Base-by-base conservation (phyloP, 805 yeast genomes). In the Yamadazyma scolyti region DNA sequence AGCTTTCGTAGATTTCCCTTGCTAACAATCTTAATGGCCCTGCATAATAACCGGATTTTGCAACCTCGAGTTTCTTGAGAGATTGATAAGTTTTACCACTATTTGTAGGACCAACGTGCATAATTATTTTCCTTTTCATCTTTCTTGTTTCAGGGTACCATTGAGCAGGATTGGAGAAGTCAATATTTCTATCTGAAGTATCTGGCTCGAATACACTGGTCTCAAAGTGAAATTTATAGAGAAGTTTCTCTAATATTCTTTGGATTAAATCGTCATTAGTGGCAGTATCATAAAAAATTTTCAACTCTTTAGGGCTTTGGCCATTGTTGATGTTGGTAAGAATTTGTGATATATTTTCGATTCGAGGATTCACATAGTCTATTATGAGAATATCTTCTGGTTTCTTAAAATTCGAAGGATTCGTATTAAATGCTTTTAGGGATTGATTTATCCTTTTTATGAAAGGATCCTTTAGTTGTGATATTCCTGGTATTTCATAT, bases 31-130 rank as follows among this genome's bases (percentile, higher is more conserved):
- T 68, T 27, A 93, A 61, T 0, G 99, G 99, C 1, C 97, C 97
- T 0, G 97, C 97, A 57, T 81, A 93, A 43, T 82, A 84, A 0
- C 98, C 98, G 12, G 78, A 70, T 19, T 76, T 67, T 10, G 87
- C 77, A 13, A 56, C 47, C 44, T 78, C 78, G 28, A 93, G 65
- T 33, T 77, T 69, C 46, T 82, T 68, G 27, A 93, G 60, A 0
- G 97, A 95, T 28, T 75, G 72, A 50, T 85, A 84, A 0, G 97
- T 93, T 49, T 93, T 93, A 9, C 99, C 99, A 43, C 93, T 80
- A 54, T 93, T 93, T 0, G 99, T 93, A 1, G 99, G 98, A 0
- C 99, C 99, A 8, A 93, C 85, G 53, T 93, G 99, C 78, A 93
- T 74, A n/a, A 82, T 71, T 28, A 93, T 69, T 30, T 82, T 79